Percentiles rank a stretch among this genome's conserved stretches.
Conservation (phyloP, 1,284 basidiomycete genomes). For the Leccinum subatratum region DNA sequence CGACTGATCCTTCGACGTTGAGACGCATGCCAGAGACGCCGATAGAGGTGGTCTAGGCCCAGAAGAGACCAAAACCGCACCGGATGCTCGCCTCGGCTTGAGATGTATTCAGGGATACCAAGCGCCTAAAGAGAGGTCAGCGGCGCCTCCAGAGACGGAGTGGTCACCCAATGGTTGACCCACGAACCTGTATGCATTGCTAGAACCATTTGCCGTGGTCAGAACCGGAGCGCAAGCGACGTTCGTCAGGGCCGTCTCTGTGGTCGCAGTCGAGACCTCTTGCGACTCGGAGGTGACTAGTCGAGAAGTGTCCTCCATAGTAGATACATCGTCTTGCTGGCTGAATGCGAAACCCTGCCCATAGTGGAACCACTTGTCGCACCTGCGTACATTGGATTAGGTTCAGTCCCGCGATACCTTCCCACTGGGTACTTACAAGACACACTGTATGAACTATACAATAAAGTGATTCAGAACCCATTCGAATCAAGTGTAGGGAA, state of each 20-base stretch:
- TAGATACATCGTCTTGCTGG: not conserved
- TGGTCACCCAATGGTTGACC: slow-evolving; percentile 6
- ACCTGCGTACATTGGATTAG: slow-evolving; percentile 19
- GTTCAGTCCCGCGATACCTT: not conserved
- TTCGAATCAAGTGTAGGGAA: not conserved
- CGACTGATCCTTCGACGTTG: not conserved
- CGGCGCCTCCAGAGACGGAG: not conserved
- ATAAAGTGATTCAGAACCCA: not conserved
- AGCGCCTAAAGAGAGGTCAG: slow-evolving; percentile 2
- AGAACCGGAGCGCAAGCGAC: not conserved
- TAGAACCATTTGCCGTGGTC: not conserved
- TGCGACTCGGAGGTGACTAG: not conserved
- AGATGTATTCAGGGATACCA: not conserved
- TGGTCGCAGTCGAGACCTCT: not conserved
- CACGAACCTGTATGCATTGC: not conserved
- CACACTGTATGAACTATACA: slow-evolving; percentile 31
- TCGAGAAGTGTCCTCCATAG: not conserved
- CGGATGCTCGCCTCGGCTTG: not conserved
- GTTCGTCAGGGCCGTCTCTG: not conserved
- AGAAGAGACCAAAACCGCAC: not conserved
- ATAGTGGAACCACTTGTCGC: slow-evolving; percentile 36
- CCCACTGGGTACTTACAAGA: slow-evolving; percentile 23
- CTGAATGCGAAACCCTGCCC: slow-evolving; percentile 5
- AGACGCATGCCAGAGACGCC: not conserved
- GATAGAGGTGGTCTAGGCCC: not conserved